Percentiles rank a stretch among this genome's conserved stretches.
These are phyloP conservation scores for Forsythia suspensa DNA, from an alignment of 257 asterid species.

Conservation along the genomic window DNA sequence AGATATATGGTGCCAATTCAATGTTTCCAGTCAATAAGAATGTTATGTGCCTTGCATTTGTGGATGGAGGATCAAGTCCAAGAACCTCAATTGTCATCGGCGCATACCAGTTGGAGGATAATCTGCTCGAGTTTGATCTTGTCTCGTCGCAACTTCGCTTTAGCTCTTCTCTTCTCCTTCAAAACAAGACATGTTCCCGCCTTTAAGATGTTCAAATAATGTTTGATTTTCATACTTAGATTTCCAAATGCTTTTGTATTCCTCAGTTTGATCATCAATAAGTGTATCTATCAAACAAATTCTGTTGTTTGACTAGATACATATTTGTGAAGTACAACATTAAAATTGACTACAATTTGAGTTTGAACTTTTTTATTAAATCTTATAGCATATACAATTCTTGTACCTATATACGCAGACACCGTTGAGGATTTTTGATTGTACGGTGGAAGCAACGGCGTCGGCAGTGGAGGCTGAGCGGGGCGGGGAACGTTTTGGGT, in stretches of 20 bases:
- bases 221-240: not conserved
- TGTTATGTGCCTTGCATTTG: constrained; percentile 51
- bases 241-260: not conserved
- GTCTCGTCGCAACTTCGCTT: constrained; percentile 41
- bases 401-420: too few relatives aligned
- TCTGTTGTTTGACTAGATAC: not conserved
- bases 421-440: too few relatives aligned
- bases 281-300: not conserved
- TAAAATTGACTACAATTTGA: not conserved
- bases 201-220: constrained; percentile 10
- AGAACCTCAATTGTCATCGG: constrained; percentile 42
- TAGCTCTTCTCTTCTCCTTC: constrained; percentile 41
- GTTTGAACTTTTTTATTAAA: not conserved
- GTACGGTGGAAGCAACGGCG: too few relatives aligned
- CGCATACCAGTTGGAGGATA: constrained; percentile 51
- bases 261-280: not conserved
- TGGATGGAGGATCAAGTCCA: constrained; percentile 51
- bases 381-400: too few relatives aligned
- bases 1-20: constrained; percentile 42
- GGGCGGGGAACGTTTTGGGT: too few relatives aligned
- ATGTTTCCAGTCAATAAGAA: constrained; percentile 52
- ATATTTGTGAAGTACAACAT: not conserved
- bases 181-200: constrained; percentile 37
- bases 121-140: constrained; percentile 51
- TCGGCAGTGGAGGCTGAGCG: too few relatives aligned